Base-by-base conservation (phyloP, 2,329 filamentous ascomycete genomes). In the Ophiocordyceps camponoti-saundersi region DNA sequence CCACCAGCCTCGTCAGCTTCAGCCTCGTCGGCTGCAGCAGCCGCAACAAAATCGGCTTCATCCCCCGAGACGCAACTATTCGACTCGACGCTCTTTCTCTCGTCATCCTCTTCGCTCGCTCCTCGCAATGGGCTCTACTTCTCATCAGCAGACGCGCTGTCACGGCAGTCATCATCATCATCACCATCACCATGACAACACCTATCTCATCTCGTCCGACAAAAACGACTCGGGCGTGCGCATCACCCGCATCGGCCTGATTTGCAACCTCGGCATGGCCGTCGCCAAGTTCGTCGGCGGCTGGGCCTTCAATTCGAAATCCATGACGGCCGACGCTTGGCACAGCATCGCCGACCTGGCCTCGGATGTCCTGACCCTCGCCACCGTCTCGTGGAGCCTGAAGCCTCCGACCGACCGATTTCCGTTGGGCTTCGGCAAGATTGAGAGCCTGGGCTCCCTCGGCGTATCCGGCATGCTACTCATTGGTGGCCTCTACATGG, bases 261-360 rank as follows among this genome's bases (percentile, higher is more conserved):
- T 96, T 56, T 86, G 89, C 55, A 98, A 98, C 63, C 71, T 96
- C 46, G 81, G 80, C 59, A 96, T 98, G 89, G 92, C 90, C 45
- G 71, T 96, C 56, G 85, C 80, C 53, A 98, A 98, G 64, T 92
- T 90, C 41, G 71, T 89, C 26, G 92, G 92, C 49, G 92, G 92
- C 55, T 95, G 92, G 68, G 70, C 82, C 53, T 96, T 98, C 72
- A 89, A 95, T 64, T 95, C 89, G 42, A 88, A 95, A 66, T 82
- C 86, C 49, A 84, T 95, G 72, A 72, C 89, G 49, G 89, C 92
- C 59, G 92, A 98, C 63, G 92, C 87, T 48, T 90, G 94, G 68
- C 92, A 98, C 68, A 90, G 88, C 57, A 74, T 96, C 54, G 94
- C 90, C 44, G 92, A 98, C 65, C 77, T 98, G 48, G 87, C 94